Conservation (phyloP, 108 stramenopile genomes). For the Cylindrotheca closterium region DNA sequence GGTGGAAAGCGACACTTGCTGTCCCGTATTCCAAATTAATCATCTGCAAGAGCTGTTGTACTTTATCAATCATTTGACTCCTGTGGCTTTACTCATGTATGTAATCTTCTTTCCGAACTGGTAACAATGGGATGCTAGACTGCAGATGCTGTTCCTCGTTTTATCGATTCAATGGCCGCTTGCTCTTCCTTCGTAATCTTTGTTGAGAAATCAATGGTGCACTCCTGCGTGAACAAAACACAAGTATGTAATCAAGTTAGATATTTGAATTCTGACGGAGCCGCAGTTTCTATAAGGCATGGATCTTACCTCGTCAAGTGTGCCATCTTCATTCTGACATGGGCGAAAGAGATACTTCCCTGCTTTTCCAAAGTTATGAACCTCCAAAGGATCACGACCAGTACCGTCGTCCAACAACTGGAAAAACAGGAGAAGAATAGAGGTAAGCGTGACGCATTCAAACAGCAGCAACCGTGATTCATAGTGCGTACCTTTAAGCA, state of each 20-base stretch:
- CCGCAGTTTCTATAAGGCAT: neutral
- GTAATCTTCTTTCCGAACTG: no score
- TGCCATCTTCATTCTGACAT: conserved; percentile 64
- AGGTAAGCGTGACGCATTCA: no score
- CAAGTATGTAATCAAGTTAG: neutral
- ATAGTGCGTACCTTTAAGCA: conserved; percentile 48
- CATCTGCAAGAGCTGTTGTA: neutral
- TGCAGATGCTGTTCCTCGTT: conserved; percentile 4
- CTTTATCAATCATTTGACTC: no score
- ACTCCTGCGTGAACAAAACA: conserved; percentile 18
- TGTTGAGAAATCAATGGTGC: conserved; percentile 17
- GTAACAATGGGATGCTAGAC: no score
- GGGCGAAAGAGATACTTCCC: conserved; percentile 82
- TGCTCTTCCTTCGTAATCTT: conserved; percentile 16
- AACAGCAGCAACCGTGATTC: no score
- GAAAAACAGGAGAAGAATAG: neutral
- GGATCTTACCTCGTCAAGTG: conserved; percentile 44
- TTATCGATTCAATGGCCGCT: conserved; percentile 27
- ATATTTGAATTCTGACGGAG: neutral
- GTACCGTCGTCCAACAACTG: conserved; percentile 85
- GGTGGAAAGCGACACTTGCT: neutral
- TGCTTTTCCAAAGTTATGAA: conserved; percentile 84
- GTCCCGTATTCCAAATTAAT: neutral
- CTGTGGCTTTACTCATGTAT: no score
- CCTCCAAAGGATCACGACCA: conserved; percentile 77